phyloP scores from a whole-genome alignment of 805 yeast species.

The Metahyphopichia silvanorum region DNA sequence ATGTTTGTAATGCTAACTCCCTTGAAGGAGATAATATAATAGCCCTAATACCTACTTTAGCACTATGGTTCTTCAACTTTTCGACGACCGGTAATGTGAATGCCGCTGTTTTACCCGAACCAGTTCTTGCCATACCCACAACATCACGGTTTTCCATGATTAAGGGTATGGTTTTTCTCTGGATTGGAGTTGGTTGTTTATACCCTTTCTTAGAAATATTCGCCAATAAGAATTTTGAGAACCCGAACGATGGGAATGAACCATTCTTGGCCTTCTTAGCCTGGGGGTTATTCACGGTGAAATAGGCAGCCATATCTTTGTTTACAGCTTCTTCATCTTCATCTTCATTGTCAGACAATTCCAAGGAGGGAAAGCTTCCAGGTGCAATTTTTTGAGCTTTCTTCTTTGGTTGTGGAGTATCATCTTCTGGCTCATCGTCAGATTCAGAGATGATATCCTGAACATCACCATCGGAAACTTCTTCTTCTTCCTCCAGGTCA shows the following conservation, averaged over 20 bases:
- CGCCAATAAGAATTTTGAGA: conserved; percentile 64
- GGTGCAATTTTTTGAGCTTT: conserved; percentile 16
- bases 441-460: conserved; percentile 57
- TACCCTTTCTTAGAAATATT: conserved; percentile 84
- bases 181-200: conserved; percentile 96
- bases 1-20: conserved; percentile 93
- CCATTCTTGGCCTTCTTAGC: conserved; percentile 69
- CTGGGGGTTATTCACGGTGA: conserved; percentile 36
- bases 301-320: conserved; percentile 31
- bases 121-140: conserved; percentile 99
- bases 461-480: conserved; percentile 27
- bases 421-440: conserved; percentile 47
- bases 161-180: conserved; percentile 90
- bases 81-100: conserved; percentile 89
- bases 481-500: conserved; percentile 20
- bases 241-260: conserved; percentile 86
- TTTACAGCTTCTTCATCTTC: conserved; percentile 30
- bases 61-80: conserved; percentile 75
- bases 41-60: conserved; percentile 87
- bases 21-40: conserved; percentile 90
- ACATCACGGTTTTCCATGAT: conserved; percentile 87
- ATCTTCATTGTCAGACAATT: conserved; percentile 51
- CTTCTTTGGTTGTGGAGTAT: conserved; percentile 24
- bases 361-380: conserved; percentile 47
- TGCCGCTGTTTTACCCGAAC: conserved; percentile 99